Evolutionary conservation across 2,329 filamentous ascomycete genomes (phyloP).

Genomic region (Colletotrichum sp.): DNA sequence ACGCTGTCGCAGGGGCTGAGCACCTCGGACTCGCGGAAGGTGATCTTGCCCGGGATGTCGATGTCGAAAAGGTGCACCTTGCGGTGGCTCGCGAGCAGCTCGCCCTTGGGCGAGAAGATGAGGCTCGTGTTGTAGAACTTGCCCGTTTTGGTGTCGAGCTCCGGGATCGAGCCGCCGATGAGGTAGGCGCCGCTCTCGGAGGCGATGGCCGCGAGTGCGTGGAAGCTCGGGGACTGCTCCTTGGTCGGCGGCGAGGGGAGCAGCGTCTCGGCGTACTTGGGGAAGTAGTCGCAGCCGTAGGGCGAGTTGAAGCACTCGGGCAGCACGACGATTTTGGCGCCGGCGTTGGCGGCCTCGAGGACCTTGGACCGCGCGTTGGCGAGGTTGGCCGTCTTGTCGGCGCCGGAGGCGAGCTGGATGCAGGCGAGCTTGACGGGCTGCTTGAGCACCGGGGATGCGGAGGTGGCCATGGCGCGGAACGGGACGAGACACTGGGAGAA

Average conservation of each 20-base stretch:
- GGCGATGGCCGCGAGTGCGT: slow-evolving; percentile 82
- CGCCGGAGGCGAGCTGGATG: slow-evolving; percentile 79
- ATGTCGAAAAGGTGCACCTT: slow-evolving; percentile 99
- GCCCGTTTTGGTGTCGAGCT: slow-evolving; percentile 61
- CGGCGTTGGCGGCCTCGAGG: slow-evolving; percentile 75
- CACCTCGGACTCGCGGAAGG: slow-evolving; percentile 89
- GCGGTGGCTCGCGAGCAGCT: slow-evolving; percentile 85
- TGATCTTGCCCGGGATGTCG: slow-evolving; percentile 93
- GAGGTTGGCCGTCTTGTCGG: slow-evolving; percentile 88
- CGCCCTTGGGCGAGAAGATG: slow-evolving; percentile 78
- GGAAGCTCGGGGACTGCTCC: slow-evolving; percentile 80
- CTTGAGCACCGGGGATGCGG: slow-evolving; percentile 62
- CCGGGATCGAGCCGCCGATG: slow-evolving; percentile 91
- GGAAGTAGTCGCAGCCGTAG: slow-evolving; percentile 90
- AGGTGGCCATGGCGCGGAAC: slow-evolving; percentile 25
- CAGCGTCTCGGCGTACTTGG: slow-evolving; percentile 90
- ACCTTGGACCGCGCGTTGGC: slow-evolving; percentile 81
- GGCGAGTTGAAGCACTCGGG: slow-evolving; percentile 99
- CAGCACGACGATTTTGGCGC: slow-evolving; percentile 87
- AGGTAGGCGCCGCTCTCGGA: slow-evolving; percentile 80
- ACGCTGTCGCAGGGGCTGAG: slow-evolving; percentile 84
- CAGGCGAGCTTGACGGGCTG: slow-evolving; percentile 80
- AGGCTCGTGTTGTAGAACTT: slow-evolving; percentile 93
- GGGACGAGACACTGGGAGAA: background rate
- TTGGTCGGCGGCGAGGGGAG: slow-evolving; percentile 73